Conservation (phyloP, 805 yeast species). For the Priceomyces fermenticarens region DNA sequence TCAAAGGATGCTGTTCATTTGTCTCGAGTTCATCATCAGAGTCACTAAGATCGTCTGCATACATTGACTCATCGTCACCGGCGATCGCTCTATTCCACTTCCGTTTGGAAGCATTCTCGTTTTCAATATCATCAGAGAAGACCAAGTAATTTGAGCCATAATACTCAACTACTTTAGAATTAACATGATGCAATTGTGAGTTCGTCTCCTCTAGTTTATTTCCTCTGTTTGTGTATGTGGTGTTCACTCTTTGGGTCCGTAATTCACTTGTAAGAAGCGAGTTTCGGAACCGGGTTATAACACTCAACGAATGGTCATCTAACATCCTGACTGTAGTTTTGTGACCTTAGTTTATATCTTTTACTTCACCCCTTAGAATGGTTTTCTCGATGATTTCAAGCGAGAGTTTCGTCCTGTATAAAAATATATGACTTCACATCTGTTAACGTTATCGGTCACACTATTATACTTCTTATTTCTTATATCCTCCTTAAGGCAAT, state of each 20-base stretch:
- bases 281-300: conserved; percentile 37
- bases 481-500: too few relatives aligned
- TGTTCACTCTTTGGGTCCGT: conserved; percentile 11
- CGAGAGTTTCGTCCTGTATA: neutral
- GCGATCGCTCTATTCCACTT: conserved; percentile 33
- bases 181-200: conserved; percentile 17
- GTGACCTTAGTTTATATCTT: neutral
- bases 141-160: conserved; percentile 35
- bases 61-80: neutral
- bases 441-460: conserved; percentile 1
- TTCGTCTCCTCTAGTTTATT: conserved; percentile 20
- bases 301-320: conserved; percentile 36
- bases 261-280: conserved; percentile 21
- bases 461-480: too few relatives aligned
- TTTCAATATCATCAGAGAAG: conserved; percentile 32
- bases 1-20: conserved; percentile 20
- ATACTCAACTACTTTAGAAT: conserved; percentile 37
- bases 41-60: conserved; percentile 6
- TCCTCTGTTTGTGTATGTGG: conserved; percentile 28
- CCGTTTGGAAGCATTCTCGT: conserved; percentile 24
- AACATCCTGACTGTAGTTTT: conserved; percentile 20
- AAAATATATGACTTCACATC: neutral
- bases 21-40: conserved; percentile 14
- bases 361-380: too few relatives aligned
- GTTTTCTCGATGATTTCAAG: too few relatives aligned